Evolutionary conservation across 1,284 basidiomycete genomes (phyloP), one percentile per base, ranked within the genome.

Genomic region (Marasmius sp.): DNA sequence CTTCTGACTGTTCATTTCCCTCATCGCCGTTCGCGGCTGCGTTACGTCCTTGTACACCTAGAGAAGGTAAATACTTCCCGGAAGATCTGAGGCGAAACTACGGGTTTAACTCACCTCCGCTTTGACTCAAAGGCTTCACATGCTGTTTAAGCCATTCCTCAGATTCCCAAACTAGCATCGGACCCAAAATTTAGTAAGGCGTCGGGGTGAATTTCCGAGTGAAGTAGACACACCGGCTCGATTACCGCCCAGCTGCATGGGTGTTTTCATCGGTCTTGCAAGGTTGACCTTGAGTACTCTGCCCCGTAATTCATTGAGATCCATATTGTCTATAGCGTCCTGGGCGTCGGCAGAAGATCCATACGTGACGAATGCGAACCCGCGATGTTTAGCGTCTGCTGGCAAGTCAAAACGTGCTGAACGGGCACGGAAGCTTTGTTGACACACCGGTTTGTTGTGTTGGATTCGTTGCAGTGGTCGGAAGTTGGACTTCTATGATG

Each of bases 291-390:
- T 91, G 63, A 93, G 74, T 27, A 93, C 89, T 60, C 83, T 84
- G 37, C 89, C 91, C 22, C 80, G 79, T 38, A 93, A 75, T 71
- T 93, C 92, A 68, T 93, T 93, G 70, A 92, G 78, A 72, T 93
- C 92, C 91, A 93, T 93, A 74, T 93, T 93, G 78, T 93, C 92
- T 65, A 93, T 93, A 51, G 91, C 91, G 72, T 93, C 92, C 71
- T 91, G 91, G 10, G 92, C 92, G 73, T 93, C 91, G 33, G 81
- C 82, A n/a, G 89, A 69, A 2, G 91, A 89, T 7, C 84, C 76
- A 69, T 84, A 93, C 10, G 92, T 93, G 53, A 93, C 85, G 68
- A 93, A 93, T 2, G 86, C 91, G 73, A 92, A 93, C 16, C 91
- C 91, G 57, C 92, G 86, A 72, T 93, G 92, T 75, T 91, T 93